phyloP scores from a whole-genome alignment of 176 grass and related monocot species.

The Bromus sterilis region DNA sequence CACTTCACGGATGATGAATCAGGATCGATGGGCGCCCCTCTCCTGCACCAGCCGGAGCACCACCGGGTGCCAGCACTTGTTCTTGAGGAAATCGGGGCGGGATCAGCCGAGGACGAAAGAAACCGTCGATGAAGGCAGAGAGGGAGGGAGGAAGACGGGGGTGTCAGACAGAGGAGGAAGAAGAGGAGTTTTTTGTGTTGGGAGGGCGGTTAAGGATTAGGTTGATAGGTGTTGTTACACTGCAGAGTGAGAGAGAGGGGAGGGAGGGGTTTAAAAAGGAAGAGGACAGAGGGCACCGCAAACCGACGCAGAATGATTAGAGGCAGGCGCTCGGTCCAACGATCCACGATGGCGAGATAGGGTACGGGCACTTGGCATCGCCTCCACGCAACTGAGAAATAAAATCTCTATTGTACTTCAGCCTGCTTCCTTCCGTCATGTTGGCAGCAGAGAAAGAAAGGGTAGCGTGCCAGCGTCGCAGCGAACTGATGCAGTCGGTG shows the following conservation, averaged over 20 bases:
- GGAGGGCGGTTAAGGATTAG: slow-evolving; percentile 24
- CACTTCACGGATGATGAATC: background rate
- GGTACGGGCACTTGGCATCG: slow-evolving; percentile 14
- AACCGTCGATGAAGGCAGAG: background rate
- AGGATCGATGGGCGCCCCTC: background rate
- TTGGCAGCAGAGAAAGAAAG: background rate
- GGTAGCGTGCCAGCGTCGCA: slow-evolving; percentile 6
- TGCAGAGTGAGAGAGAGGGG: background rate
- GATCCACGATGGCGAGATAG: background rate
- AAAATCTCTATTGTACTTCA: background rate
- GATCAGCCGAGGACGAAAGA: slow-evolving; percentile 9
- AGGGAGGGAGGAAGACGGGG: no score
- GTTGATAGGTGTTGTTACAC: background rate
- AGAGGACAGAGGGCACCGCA: slow-evolving; percentile 6
- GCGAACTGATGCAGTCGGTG: background rate
- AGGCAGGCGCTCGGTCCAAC: background rate
- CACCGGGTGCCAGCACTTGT: background rate
- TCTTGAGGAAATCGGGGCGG: background rate
- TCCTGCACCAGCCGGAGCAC: background rate
- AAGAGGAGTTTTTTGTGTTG: background rate
- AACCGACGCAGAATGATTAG: slow-evolving; percentile 18
- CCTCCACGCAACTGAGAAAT: background rate
- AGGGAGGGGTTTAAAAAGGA: background rate
- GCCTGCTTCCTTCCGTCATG: background rate
- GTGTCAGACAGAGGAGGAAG: background rate